Evolutionary conservation across 495 filamentous ascomycete genomes (phyloP), one percentile per base, ranked within the genome.

Genomic region (Penicillium taxi): DNA sequence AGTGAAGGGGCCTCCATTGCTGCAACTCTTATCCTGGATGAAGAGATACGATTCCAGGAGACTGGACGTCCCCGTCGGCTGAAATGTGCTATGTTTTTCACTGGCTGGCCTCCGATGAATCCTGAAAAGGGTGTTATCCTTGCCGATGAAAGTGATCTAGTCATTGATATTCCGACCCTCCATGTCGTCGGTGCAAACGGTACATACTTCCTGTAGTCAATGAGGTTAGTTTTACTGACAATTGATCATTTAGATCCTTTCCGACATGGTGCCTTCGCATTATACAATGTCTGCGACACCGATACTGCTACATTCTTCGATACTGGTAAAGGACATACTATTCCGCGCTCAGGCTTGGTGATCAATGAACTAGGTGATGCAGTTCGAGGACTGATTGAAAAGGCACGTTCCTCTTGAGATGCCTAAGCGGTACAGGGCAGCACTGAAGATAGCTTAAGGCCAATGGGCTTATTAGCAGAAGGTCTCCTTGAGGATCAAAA

Each of bases 1-100:
- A 78, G 74, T 2, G 75, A 80, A 41, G 77, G 77, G 12, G 73
- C 77, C 18, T 70, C 70, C 0, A 65, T 79, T 12, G 77, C 72
- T 4, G 67, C 67, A 4, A 75, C 73, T 17, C 33, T 72, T 12
- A 55, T 74, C 22, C 44, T 74, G 11, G 67, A 73, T 40, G 72
- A 76, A 45, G 50, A 58, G 13, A 38, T 45, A 27, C 53, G 61
- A 37, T 48, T 46, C 9, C 36, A 61, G 36, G 47, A 50, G 21
- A 54, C 35, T 5, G 72, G 70, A 0, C 48, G 58, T 8, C 52
- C 51, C 2, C 55, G 63, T 13, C 60, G 61, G 12, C 69, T 77
- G 51, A 75, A 74, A 53, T 74, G 64, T 23, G 74, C 63, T 24
- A 53, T 78, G 36, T 75, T 78, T 45, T 66, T 77, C 39, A 68